Conservation (phyloP, 257 asterid genomes). For the Nicotiana undulata region DNA sequence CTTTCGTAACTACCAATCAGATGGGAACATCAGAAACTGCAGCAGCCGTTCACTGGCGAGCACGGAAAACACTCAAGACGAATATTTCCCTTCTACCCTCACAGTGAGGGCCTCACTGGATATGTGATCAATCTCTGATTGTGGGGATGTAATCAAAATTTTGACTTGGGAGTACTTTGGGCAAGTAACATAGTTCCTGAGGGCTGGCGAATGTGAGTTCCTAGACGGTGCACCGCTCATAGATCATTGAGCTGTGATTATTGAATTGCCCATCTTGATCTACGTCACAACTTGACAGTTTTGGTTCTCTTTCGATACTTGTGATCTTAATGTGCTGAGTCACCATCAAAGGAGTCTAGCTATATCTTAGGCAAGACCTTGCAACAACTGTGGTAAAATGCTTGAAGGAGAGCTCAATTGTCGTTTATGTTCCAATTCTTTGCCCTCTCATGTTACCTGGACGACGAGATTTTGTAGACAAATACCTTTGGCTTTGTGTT, state of each 20-base stretch:
- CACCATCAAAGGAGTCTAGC: neutral
- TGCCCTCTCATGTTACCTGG: neutral
- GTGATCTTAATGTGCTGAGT: neutral
- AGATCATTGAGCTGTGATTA: neutral
- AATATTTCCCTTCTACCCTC: slow-evolving; percentile 19
- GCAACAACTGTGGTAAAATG: neutral
- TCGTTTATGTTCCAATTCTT: neutral
- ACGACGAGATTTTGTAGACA: neutral
- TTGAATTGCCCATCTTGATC: neutral
- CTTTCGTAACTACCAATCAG: slow-evolving; percentile 34
- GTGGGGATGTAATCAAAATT: neutral
- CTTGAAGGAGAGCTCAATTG: neutral
- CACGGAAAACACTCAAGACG: slow-evolving; percentile 52
- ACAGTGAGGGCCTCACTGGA: neutral
- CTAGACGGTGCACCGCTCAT: neutral
- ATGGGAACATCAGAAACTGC: slow-evolving; percentile 85
- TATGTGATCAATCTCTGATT: neutral
- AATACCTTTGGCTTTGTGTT: neutral
- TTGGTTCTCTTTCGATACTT: neutral
- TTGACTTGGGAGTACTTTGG: neutral
- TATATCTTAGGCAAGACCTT: neutral
- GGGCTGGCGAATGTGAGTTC: neutral
- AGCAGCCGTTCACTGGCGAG: slow-evolving; percentile 92
- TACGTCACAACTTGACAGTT: neutral
- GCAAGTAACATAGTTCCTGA: neutral